These are phyloP conservation scores for Paecilomyces niveus DNA, from an alignment of 2,329 filamentous ascomycete species.

Conservation along the genomic window DNA sequence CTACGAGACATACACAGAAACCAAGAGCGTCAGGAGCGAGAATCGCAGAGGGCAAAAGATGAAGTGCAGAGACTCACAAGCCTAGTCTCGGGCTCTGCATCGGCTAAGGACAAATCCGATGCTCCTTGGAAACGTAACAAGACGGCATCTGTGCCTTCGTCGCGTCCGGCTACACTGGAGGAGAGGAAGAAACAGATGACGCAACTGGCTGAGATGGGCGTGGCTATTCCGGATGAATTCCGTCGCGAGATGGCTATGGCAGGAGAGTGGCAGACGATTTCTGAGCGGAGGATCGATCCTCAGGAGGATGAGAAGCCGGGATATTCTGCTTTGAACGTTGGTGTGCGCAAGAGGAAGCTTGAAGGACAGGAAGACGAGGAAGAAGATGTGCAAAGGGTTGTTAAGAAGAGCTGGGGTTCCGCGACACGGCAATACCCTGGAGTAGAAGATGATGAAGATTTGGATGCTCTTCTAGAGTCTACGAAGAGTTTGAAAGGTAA, in stretches of 20 bases:
- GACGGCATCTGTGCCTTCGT: slow-evolving; percentile 26
- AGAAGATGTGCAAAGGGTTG: slow-evolving; percentile 25
- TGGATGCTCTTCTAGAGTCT: slow-evolving; percentile 37
- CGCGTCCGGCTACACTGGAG: slow-evolving; percentile 46
- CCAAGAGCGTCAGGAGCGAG: slow-evolving; percentile 72
- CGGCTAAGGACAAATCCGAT: slow-evolving; percentile 11
- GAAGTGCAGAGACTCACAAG: slow-evolving; percentile 84
- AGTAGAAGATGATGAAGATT: slow-evolving; percentile 28
- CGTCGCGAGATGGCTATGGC: slow-evolving; percentile 76
- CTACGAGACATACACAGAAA: slow-evolving; percentile 80
- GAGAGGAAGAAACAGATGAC: slow-evolving; percentile 78
- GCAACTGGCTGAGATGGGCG: slow-evolving; percentile 79
- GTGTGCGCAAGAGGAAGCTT: slow-evolving; percentile 39
- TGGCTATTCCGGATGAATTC: slow-evolving; percentile 73
- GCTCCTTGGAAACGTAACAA: slow-evolving; percentile 22
- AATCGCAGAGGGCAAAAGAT: slow-evolving; percentile 72
- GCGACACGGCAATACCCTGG: slow-evolving; percentile 34
- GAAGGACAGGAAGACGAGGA: slow-evolving; percentile 38
- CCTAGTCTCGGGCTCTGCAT: slow-evolving; percentile 49
- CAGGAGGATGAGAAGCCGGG: slow-evolving; percentile 28
- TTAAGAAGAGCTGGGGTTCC: slow-evolving; percentile 39
- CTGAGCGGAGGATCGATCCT: slow-evolving; percentile 33
- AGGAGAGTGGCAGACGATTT: slow-evolving; percentile 76
- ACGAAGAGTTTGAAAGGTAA: slow-evolving; percentile 30
- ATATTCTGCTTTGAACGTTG: slow-evolving; percentile 25